Evolutionary conservation across 2,329 filamentous ascomycete genomes (phyloP), one percentile per base, ranked within the genome.

Genomic region (Alternaria conjuncta): DNA sequence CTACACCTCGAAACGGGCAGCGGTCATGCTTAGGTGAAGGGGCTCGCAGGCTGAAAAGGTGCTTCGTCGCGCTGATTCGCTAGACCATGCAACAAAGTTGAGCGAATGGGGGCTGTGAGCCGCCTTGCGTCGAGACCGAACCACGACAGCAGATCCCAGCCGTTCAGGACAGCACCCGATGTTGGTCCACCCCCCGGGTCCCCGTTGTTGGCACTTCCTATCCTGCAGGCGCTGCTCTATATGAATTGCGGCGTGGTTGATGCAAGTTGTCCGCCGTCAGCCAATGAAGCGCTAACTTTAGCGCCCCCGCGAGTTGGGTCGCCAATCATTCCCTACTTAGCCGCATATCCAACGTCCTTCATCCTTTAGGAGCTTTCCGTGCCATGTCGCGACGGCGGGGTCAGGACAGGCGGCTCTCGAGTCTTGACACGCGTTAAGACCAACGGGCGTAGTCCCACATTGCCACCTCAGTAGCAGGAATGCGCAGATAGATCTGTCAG

Each of bases 341-440:
- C 46, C 62, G 43, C 55, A 56, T 41, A 45, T 51, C 56, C 43
- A 63, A 60, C 59, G 54, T 65, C 55, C 50, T 59, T 59, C 65
- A 60, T 57, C 56, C 61, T 65, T 57, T 41, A 44, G 21, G 50
- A 63, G 32, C 57, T 55, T 59, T 51, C 71, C 67, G 66, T 57
- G 63, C 65, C 70, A 72, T 71, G 65, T 61, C 65, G 59, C 62
- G 41, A 64, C 63, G 55, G 62, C 53, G 59, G 56, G 66, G 66
- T 47, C 57, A 56, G 55, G 44, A 55, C 60, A 66, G 30, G 65
- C 60, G 57, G 55, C 58, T 66, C 58, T 66, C 61, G 61, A 65
- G 41, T 63, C 61, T 63, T 63, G 58, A 66, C 65, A 65, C 61
- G 64, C 63, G 50, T 66, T 67, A 62, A 66, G 58, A 68, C 60